These are phyloP conservation scores for Primulina tabacum DNA, from an alignment of 257 asterid species.

Conservation along the genomic window DNA sequence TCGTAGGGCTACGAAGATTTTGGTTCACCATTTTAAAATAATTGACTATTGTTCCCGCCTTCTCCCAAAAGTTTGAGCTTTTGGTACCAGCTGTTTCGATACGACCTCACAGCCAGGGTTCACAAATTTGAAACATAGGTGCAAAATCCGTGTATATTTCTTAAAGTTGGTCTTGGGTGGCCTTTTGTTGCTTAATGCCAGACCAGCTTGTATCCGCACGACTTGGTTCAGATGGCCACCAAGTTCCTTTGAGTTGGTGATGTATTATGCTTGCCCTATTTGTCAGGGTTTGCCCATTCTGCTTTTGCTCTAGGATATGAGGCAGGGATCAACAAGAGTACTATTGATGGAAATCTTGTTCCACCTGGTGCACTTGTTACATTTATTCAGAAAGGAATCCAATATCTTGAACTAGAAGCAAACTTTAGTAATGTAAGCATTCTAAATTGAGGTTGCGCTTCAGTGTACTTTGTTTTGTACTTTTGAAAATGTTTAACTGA, in stretches of 20 bases:
- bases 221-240: neutral
- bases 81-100: neutral
- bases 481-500: conserved; percentile 27
- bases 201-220: too few relatives aligned
- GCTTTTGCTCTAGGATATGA: conserved; percentile 89
- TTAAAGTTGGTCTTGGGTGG: too few relatives aligned
- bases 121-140: neutral
- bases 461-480: conserved; percentile 21
- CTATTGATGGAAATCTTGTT: conserved; percentile 81
- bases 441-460: conserved; percentile 9
- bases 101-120: neutral
- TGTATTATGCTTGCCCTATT: neutral
- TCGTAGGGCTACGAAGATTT: conserved; percentile 6
- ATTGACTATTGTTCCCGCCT: neutral
- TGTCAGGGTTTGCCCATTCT: conserved; percentile 81
- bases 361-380: conserved; percentile 94
- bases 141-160: too few relatives aligned
- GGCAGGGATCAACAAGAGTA: conserved; percentile 74
- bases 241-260: neutral
- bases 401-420: conserved; percentile 91
- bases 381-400: conserved; percentile 88
- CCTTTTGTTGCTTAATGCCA: too few relatives aligned
- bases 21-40: conserved; percentile 11
- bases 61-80: neutral
- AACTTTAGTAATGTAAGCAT: conserved; percentile 62